Percentiles rank a stretch among this genome's conserved stretches.
phyloP scores from a whole-genome alignment of 768 basidiomycete species.

The Tricholoma matsutake region DNA sequence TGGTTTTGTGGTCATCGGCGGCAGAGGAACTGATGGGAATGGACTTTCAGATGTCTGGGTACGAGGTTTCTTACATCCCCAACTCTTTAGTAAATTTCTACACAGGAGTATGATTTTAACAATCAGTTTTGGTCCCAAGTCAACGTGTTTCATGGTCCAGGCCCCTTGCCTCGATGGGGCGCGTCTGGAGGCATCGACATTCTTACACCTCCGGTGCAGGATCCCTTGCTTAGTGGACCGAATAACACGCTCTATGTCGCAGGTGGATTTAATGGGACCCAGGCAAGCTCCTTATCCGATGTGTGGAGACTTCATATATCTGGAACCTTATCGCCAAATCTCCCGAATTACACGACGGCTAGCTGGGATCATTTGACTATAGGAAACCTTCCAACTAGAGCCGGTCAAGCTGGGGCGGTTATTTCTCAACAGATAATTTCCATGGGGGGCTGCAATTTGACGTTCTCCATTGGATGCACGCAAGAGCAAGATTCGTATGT shows the following conservation, averaged over 20 bases:
- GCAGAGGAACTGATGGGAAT: constrained; percentile 50
- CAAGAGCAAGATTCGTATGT: constrained; percentile 60
- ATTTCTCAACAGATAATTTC: constrained; percentile 50
- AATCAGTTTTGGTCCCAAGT: constrained; percentile 77
- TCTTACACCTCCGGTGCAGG: constrained; percentile 40
- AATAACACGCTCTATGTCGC: constrained; percentile 74
- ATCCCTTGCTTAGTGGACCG: constrained; percentile 45
- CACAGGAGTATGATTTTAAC: constrained; percentile 74
- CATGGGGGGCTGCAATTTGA: constrained; percentile 59
- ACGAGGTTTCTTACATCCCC: constrained; percentile 18
- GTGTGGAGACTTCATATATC: constrained; percentile 70
- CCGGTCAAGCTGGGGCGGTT: constrained; percentile 58
- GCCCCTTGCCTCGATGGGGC: constrained; percentile 65
- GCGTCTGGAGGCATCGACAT: constrained; percentile 74
- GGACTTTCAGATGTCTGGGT: constrained; percentile 77
- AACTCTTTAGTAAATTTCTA: background rate
- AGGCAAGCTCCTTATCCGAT: constrained; percentile 51
- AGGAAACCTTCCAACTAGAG: constrained; percentile 34
- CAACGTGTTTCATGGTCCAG: constrained; percentile 38
- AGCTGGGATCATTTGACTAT: constrained; percentile 57
- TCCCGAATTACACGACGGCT: constrained; percentile 45
- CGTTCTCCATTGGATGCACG: constrained; percentile 44
- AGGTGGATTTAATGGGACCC: constrained; percentile 60
- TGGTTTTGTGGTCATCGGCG: constrained; percentile 73
- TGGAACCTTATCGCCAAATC: constrained; percentile 70